Evolutionary conservation across 768 basidiomycete genomes (phyloP), one percentile per base, ranked within the genome.

Genomic region (Scleroderma citrinum): DNA sequence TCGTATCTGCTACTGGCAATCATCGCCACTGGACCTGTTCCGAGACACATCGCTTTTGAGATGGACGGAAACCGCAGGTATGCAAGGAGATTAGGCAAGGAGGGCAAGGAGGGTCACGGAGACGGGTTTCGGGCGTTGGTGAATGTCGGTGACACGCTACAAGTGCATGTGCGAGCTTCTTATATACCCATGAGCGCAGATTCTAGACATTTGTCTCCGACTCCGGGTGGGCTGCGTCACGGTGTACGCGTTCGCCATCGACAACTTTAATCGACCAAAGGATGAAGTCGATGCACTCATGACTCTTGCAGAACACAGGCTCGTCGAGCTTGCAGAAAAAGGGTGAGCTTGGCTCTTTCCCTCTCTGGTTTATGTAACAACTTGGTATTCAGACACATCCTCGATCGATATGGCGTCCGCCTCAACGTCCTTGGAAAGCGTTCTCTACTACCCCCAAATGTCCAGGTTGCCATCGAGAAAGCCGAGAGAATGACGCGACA

Each of bases 61-160:
- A 94, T 99, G 92, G 96, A 99, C 61, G 96, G 96, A 3, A 97
- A 98, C 65, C 74, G 96, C 46, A 76, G 96, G 11, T 95, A 89
- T 61, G 94, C 96, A 1, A 75, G 90, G 65, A 68, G 72, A 56
- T 69, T 78, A 19, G 79, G 82, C 14, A 78, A 82, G 65, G 64
- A 73, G n/a, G 76, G 89, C 17, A 72, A 73, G 30, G 73, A 92
- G 53, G 95, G 96, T 3, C 95, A 99, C 65, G 71, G 74, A 5
- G 84, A 86, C 39, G 96, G 96, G 0, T 98, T 91, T 64, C 64
- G 78, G 39, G 83, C 89, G 4, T 68, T 98, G 48, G 73, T 83
- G 56, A 70, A 83, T 69, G 96, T 96, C 59, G 3, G 37, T 19
- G 24, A 48, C 20, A 17, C 16, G 17, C 24, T 13, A 2, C 34